These are phyloP conservation scores for Phlebiopsis gigantea DNA, from an alignment of 768 basidiomycete genomes.

Conservation along the genomic window DNA sequence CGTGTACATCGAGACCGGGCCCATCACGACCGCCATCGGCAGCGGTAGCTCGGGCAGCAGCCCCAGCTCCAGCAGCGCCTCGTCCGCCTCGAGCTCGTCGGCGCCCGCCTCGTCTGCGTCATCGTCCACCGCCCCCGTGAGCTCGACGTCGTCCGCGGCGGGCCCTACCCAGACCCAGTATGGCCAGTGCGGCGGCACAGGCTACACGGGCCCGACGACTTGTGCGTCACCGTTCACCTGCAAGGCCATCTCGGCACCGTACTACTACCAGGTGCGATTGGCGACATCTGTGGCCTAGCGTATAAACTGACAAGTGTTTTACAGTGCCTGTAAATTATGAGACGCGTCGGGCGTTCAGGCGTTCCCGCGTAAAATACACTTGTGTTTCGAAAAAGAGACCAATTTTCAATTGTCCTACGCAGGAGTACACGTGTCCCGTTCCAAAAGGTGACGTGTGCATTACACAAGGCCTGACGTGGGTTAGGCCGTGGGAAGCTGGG, in stretches of 20 bases:
- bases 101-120: conserved; percentile 18
- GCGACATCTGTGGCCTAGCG: not conserved
- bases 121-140: conserved; percentile 11
- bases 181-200: conserved; percentile 52
- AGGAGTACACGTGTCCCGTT: too few species aligned
- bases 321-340: not conserved
- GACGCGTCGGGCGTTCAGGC: not conserved
- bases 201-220: conserved; percentile 41
- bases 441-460: too few species aligned
- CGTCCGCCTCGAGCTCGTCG: conserved; percentile 17
- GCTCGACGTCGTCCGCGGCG: conserved; percentile 5
- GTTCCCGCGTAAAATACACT: not conserved
- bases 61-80: not conserved
- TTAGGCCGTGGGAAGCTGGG: too few species aligned
- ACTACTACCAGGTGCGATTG: conserved; percentile 44
- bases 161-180: conserved; percentile 39
- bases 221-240: conserved; percentile 41
- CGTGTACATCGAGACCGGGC: conserved; percentile 54
- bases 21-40: conserved; percentile 50
- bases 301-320: not conserved
- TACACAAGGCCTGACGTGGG: not conserved
- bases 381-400: not conserved
- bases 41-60: conserved; percentile 21
- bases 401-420: not conserved
- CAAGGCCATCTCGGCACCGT: conserved; percentile 40